These are phyloP conservation scores for Hypholoma sublateritium DNA, from an alignment of 768 basidiomycete species.

Conservation along the genomic window DNA sequence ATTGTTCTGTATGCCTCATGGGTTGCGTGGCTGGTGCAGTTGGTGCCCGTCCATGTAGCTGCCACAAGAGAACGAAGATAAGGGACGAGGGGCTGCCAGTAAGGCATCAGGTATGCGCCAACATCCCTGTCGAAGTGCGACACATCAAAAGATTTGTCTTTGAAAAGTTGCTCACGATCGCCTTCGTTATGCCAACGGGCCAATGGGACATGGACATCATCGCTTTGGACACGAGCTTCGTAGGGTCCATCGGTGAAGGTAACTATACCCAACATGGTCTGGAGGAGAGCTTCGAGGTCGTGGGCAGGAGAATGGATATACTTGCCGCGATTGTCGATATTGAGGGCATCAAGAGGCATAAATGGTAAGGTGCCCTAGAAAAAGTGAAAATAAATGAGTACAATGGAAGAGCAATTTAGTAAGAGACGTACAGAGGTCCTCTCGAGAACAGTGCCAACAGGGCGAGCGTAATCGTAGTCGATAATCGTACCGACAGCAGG, in stretches of 20 bases:
- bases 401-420: constrained; percentile 3
- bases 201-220: constrained; percentile 7
- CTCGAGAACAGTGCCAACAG: constrained; percentile 1
- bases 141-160: no score
- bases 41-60: no score
- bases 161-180: no score
- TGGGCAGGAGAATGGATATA: constrained; percentile 10
- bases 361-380: constrained; percentile 12
- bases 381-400: constrained; percentile 6
- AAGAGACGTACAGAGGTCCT: constrained; percentile 10
- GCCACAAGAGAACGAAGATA: no score
- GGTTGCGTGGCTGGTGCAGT: no score
- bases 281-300: constrained; percentile 13
- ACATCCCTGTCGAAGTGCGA: no score
- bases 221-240: background rate
- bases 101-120: no score
- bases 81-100: no score
- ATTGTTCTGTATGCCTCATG: no score
- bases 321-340: background rate
- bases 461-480: constrained; percentile 11
- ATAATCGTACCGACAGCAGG: constrained; percentile 8
- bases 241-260: constrained; percentile 10
- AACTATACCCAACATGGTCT: constrained; percentile 4
- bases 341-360: constrained; percentile 10
- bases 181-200: constrained; percentile 2